Evolutionary conservation across 2,329 filamentous ascomycete species (phyloP).

Genomic region (Trichoderma oligosporum): DNA sequence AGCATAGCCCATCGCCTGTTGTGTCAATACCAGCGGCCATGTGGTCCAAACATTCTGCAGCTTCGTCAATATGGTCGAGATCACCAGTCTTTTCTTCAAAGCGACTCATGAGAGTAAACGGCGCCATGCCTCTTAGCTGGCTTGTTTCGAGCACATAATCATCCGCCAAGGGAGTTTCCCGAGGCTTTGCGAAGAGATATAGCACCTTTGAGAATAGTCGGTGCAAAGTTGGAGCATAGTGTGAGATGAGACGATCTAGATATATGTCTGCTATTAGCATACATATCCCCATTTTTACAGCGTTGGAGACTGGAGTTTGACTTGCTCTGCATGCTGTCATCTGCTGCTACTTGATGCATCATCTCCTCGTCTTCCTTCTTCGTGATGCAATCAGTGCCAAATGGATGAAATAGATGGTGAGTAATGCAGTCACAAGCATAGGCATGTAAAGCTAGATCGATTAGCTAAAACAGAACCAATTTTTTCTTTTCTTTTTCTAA

Average conservation of each 20-base stretch:
- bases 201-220: slow-evolving; percentile 45
- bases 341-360: slow-evolving; percentile 66
- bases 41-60: slow-evolving; percentile 67
- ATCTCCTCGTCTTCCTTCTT: slow-evolving; percentile 55
- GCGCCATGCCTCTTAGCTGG: slow-evolving; percentile 42
- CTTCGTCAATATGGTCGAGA: slow-evolving; percentile 53
- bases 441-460: slow-evolving; percentile 49
- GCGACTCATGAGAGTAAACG: slow-evolving; percentile 57
- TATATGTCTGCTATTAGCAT: too few relatives aligned
- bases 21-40: slow-evolving; percentile 71
- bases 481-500: not conserved
- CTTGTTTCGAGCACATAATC: slow-evolving; percentile 54
- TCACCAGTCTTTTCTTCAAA: slow-evolving; percentile 49
- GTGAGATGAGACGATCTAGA: slow-evolving; percentile 55
- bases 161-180: slow-evolving; percentile 57
- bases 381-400: slow-evolving; percentile 58
- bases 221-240: slow-evolving; percentile 54
- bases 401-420: slow-evolving; percentile 65
- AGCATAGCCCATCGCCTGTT: slow-evolving; percentile 65
- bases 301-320: not conserved
- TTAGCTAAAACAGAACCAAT: slow-evolving; percentile 21
- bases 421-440: slow-evolving; percentile 68
- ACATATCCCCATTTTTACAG: too few relatives aligned
- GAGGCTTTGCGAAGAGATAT: slow-evolving; percentile 49
- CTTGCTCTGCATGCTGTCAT: slow-evolving; percentile 63